Evolutionary conservation across 2,329 filamentous ascomycete genomes (phyloP), one percentile per base, ranked within the genome.

Genomic region (Bimuria novae-zelandiae): DNA sequence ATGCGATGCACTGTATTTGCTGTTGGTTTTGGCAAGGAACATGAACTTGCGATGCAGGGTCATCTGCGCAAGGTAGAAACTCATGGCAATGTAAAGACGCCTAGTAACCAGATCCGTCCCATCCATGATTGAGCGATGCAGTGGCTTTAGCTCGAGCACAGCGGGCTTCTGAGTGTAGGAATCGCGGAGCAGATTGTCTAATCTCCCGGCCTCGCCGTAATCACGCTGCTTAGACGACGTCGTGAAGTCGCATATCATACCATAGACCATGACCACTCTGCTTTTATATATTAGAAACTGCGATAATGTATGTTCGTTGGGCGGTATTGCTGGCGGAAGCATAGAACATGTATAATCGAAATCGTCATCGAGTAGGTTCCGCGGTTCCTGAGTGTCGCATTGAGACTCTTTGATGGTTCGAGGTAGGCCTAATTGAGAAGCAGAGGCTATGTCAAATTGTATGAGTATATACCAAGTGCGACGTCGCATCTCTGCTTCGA

Each of bases 181-280:
- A 4, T 23, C 19, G n/a, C 23, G 14, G 23, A 43, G 40, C 6
- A 43, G 23, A 17, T 17, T 19, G 25, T 43, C 40, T 12, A 43
- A 17, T 1, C 25, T 30, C 7, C 10, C 21, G 2, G 25, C 25
- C 14, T 43, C 25, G 40, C 12, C 25, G n/a, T 43, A 43, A 11
- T 43, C 40, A 7, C 40, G 40, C 40, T 43, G 40, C 17, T 29
- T 43, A 12, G 40, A 30, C 1, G 40, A 43, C 3, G 25, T 43
- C 7, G 40, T 43, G 16, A 43, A 43, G 40, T 32, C 40, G 8
- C 40, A 43, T 10, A 43, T 43, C 40, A 43, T 43, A 7, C 40
- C 40, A 16, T 43, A 43, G n/a, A 43, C 40, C 3, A 16, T 43
- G 25, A 43, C 25, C 1, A 43, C 25, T 14, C 40, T 43, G 16